Evolutionary conservation across 2,329 filamentous ascomycete genomes (phyloP).

Genomic region (Nakataea oryzae): DNA sequence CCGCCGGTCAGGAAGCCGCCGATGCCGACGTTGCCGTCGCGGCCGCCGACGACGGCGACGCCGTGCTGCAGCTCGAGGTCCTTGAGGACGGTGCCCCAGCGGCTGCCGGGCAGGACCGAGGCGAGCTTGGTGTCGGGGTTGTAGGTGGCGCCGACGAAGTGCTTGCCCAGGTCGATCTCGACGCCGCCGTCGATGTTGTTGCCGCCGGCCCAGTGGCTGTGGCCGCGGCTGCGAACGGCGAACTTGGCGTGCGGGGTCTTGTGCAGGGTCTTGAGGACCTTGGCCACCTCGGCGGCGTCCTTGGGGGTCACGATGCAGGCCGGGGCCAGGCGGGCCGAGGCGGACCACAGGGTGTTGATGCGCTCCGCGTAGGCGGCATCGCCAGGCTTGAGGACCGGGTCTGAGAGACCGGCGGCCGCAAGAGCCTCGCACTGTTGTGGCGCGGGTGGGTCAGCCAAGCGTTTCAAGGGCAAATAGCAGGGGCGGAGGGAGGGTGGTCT

Average conservation of each 20-base stretch:
- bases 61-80: constrained; percentile 19
- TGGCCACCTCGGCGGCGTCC: constrained; percentile 23
- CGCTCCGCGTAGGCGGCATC: constrained; percentile 6
- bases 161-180: constrained; percentile 23
- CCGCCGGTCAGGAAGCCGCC: constrained; percentile 24
- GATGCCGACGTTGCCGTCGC: constrained; percentile 23
- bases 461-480: too few species aligned
- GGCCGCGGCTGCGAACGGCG: constrained; percentile 27
- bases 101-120: constrained; percentile 21
- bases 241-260: constrained; percentile 19
- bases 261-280: constrained; percentile 20
- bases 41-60: constrained; percentile 21
- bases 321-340: constrained; percentile 1
- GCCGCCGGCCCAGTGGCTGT: constrained; percentile 19
- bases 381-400: neutral
- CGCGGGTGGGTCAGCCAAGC: too few species aligned
- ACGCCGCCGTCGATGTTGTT: constrained; percentile 26
- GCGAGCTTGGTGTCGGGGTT: constrained; percentile 17
- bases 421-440: neutral
- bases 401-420: constrained; percentile 1
- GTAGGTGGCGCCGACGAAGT: constrained; percentile 18
- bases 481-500: too few species aligned
- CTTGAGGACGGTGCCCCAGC: constrained; percentile 26
- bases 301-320: constrained; percentile 7
- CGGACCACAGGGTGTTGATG: constrained; percentile 8